Evolutionary conservation across 495 filamentous ascomycete species (phyloP), one percentile per base, ranked within the genome.

Genomic region (Podospora bellae-mahoneyi): DNA sequence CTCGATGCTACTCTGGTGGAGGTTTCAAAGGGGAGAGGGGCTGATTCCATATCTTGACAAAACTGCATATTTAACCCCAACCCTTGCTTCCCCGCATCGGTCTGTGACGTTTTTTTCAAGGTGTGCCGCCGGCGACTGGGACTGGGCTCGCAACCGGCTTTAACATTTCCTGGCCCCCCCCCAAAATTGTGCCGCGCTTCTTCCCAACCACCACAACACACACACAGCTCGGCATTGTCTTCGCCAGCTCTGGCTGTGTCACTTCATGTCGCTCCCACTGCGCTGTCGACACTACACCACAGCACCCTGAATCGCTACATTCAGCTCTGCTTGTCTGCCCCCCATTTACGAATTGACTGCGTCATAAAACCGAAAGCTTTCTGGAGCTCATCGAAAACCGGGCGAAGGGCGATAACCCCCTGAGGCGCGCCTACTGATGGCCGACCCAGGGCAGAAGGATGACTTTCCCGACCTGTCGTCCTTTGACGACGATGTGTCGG

Each of bases 391-490:
- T 19, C 32, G 30, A 39, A 63, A 20, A 26, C 32, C 61, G 61
- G 30, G 61, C 61, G 16, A 63, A 63, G 60, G 64, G 57, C 39
- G 55, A 72, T 61, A 9, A 54, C 68, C 68, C 16, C 32, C n/a
- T 27, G 13, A 18, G 18, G 60, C 7, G 69, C 64, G 69, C 62
- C 69, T 65, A 78, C 81, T 81, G 77, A 87, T 87, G 85, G 85
- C 83, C 76, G 79, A 82, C 75, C 78, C 82, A 70, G 81, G 81
- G 70, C 76, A 77, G 71, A 78, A 82, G 71, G 78, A 87, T 85
- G 84, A 78, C 62, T 82, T 82, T 70, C 81, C 75, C 28, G 81
- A 84, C 73, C 75, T 78, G 71, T 72, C 76, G 76, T 74, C 77
- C 61, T 71, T 78, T 63, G 83, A 83, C 65, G 83, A 86, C 69